Conservation (phyloP, 225 moss, liverwort and hornwort genomes). For the Lunularia cruciata region DNA sequence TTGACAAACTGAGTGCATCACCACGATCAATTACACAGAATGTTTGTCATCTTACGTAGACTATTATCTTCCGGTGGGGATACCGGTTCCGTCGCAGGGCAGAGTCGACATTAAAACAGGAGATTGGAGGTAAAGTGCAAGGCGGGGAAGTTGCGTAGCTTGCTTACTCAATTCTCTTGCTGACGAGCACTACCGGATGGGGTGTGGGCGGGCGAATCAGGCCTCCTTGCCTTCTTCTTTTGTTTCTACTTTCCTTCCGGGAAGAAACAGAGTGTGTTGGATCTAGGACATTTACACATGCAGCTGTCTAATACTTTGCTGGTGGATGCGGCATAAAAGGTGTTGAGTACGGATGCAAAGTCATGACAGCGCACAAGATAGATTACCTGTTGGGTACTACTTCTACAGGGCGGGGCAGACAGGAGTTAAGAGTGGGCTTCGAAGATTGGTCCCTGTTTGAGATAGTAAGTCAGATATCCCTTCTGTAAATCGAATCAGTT, state of each 20-base stretch:
- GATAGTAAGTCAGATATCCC: slow-evolving; percentile 9
- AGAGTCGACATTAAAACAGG: not conserved
- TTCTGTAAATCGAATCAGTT: not conserved
- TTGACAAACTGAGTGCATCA: not conserved
- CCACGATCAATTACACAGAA: not conserved
- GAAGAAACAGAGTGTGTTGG: not conserved
- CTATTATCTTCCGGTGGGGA: not conserved
- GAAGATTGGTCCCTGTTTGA: slow-evolving; percentile 3
- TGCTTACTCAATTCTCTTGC: not conserved
- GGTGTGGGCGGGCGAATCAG: slow-evolving; percentile 18
- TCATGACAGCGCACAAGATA: slow-evolving; percentile 2
- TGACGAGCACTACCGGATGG: slow-evolving; percentile 9
- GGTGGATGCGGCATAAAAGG: slow-evolving; percentile 1
- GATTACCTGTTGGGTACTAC: not conserved
- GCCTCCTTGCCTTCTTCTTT: slow-evolving; percentile 14
- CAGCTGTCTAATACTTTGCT: not conserved
- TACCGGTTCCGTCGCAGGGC: not conserved
- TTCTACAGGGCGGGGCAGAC: not conserved
- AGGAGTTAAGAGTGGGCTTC: not conserved
- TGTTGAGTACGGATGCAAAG: not conserved
- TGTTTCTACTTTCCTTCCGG: not conserved
- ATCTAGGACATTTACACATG: slow-evolving; percentile 4
- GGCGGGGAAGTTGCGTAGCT: not conserved
- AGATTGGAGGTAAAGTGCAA: slow-evolving; percentile 19
- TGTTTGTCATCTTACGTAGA: slow-evolving; percentile 1